These are phyloP conservation scores for Scheffersomyces stambukii DNA, from an alignment of 1,139 yeast genomes.

Conservation along the genomic window DNA sequence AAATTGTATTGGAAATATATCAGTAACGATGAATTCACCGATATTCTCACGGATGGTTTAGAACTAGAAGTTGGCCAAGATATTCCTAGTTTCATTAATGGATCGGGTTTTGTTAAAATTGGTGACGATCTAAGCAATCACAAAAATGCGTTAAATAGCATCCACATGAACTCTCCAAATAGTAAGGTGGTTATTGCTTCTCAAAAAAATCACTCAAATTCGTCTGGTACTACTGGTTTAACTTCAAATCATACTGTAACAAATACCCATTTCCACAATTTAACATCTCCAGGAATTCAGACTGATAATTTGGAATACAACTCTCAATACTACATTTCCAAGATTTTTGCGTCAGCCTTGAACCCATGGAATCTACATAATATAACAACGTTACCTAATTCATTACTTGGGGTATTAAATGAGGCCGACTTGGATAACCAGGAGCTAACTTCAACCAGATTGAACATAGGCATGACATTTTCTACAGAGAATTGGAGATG, in stretches of 20 bases:
- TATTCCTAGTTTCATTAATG: constrained; percentile 15
- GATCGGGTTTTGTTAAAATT: constrained; percentile 12
- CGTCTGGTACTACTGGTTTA: not conserved
- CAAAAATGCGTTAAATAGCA: constrained; percentile 9
- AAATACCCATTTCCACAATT: not conserved
- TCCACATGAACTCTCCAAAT: constrained; percentile 8
- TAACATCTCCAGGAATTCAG: constrained; percentile 1
- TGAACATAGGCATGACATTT: constrained; percentile 58
- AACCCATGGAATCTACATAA: constrained; percentile 73
- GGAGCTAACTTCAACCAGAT: constrained; percentile 25
- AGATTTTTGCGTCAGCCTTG: constrained; percentile 21
- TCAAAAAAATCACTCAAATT: not conserved
- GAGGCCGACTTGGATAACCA: constrained; percentile 41
- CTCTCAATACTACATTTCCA: constrained; percentile 18
- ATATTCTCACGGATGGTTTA: constrained; percentile 18
- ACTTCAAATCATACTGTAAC: not conserved
- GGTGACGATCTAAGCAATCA: constrained; percentile 12
- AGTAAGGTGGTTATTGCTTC: constrained; percentile 3
- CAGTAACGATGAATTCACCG: constrained; percentile 3
- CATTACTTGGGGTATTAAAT: constrained; percentile 40
- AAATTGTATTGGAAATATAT: constrained; percentile 35
- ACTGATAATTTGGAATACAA: constrained; percentile 14
- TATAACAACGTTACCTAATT: constrained; percentile 53
- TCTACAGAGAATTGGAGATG: constrained; percentile 70
- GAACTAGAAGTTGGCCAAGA: constrained; percentile 29